Base-by-base conservation (phyloP, 2,329 filamentous ascomycete species). In the Botrytis pseudocinerea region DNA sequence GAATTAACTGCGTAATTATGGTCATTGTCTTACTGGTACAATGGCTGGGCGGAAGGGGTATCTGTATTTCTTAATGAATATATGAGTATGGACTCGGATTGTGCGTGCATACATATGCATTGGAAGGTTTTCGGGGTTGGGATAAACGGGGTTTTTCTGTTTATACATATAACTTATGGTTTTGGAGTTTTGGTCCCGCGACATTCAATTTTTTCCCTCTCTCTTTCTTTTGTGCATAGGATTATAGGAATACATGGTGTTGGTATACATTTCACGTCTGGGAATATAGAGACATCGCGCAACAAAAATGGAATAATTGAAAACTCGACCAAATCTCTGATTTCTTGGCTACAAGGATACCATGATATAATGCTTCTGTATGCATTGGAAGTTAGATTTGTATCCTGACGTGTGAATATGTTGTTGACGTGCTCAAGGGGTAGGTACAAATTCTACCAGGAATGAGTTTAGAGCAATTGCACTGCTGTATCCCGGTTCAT, bases 1-100 rank as follows among this genome's bases (percentile, higher is more conserved):
- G 35, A 38, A 57, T 32, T 57, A 68, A 42, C 32, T 42, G 35
- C 16, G 38, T 57, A 57, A 42, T 35, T 35, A 57, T 68, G 40
- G 25, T 25, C 65, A 42, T 40, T 68, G 4, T 42, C 54, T 68
- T 35, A 42, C 38, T 42, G 25, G 35, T 20, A 42, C 48, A 57
- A 57, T 61, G 22, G n/a, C 48, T 22, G 18, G n/a, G 10, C 8
- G 35, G 35, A 57, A 14, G 18, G 48, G 48, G 18, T 28, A 42
- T 42, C 35, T 42, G 35, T 42, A 32, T 54, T 68, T 68, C 48
- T 42, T 68, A 68, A 68, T 57, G 48, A 28, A 28, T 57, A 42
- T 38, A 68, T 42, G 48, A 48, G 48, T 42, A 68, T 40, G 64
- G 35, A 68, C 46, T 54, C 65, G 48, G 48, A 42, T 57, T 68